Percentiles rank a stretch among this genome's conserved stretches.
These are phyloP conservation scores for Moringa oleifera DNA, from an alignment of 345 rosid genomes.

Conservation along the genomic window DNA sequence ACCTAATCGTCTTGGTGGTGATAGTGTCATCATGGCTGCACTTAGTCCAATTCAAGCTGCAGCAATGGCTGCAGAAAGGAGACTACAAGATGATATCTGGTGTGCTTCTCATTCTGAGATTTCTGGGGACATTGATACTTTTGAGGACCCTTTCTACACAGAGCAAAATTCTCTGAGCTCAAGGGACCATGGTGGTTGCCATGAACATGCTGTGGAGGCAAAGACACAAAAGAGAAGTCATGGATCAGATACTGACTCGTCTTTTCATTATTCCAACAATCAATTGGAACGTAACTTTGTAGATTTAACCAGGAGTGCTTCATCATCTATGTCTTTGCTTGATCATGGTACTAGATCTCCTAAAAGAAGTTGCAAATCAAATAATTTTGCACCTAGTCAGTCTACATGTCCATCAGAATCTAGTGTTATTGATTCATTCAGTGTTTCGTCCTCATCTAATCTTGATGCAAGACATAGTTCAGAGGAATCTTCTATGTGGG, in stretches of 20 bases:
- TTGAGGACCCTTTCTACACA: slow-evolving; percentile 17
- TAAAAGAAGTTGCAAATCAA: slow-evolving; percentile 40
- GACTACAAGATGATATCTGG: slow-evolving; percentile 80
- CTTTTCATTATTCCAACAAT: slow-evolving; percentile 16
- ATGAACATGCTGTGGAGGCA: slow-evolving; percentile 6
- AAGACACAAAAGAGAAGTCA: slow-evolving; percentile 42
- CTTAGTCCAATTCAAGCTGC: slow-evolving; percentile 93
- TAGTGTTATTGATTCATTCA: slow-evolving; percentile 16
- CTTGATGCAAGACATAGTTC: slow-evolving; percentile 17
- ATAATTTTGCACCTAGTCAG: slow-evolving; percentile 13
- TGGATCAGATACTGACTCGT: slow-evolving; percentile 18
- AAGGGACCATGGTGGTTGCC: slow-evolving; percentile 15
- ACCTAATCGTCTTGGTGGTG: slow-evolving; percentile 81
- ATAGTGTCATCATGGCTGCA: slow-evolving; percentile 62
- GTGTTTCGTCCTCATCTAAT: slow-evolving; percentile 22
- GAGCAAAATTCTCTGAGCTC: slow-evolving; percentile 23
- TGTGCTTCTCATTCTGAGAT: slow-evolving; percentile 63
- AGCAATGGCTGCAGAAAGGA: slow-evolving; percentile 96
- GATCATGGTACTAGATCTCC: slow-evolving; percentile 15
- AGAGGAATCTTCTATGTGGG: slow-evolving; percentile 50
- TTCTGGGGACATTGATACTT: slow-evolving; percentile 32
- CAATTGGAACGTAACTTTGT: slow-evolving; percentile 24
- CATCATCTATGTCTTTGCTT: slow-evolving; percentile 12
- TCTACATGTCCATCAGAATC: slow-evolving; percentile 10
- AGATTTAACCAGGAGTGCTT: slow-evolving; percentile 28